These are phyloP conservation scores for Rhinocladiella similis DNA, from an alignment of 2,329 filamentous ascomycete species.

Conservation along the genomic window DNA sequence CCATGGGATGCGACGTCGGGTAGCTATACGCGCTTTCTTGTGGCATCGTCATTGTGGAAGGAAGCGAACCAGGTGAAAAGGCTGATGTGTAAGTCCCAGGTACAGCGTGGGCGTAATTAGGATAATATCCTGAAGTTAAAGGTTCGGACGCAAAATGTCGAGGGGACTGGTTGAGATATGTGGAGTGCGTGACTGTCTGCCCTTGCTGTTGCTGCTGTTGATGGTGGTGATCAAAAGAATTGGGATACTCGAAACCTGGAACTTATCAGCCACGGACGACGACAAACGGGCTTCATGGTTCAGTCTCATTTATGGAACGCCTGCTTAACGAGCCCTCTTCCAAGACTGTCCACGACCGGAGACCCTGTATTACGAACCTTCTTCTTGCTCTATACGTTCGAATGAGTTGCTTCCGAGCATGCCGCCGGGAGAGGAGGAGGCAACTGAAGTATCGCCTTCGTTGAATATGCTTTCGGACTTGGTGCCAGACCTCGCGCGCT, in stretches of 20 bases:
- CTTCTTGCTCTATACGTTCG: conserved; percentile 14
- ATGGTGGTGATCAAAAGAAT: conserved; percentile 10
- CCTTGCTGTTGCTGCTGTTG: conserved; percentile 5
- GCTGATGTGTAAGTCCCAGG: conserved; percentile 8
- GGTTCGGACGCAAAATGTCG: conserved; percentile 11
- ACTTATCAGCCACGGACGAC: conserved; percentile 6
- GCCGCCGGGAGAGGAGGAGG: conserved; percentile 47
- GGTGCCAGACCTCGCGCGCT: conserved; percentile 45
- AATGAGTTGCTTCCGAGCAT: conserved; percentile 22
- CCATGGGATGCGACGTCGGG: conserved; percentile 9
- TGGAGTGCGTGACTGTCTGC: conserved; percentile 6
- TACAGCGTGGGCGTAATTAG: conserved; percentile 6
- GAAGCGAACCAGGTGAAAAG: conserved; percentile 11
- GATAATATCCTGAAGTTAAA: conserved; percentile 17
- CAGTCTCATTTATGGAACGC: conserved; percentile 8
- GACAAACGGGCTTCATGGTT: conserved; percentile 1
- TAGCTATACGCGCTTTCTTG: conserved; percentile 15
- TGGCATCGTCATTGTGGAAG: conserved; percentile 10
- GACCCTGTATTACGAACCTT: conserved; percentile 8
- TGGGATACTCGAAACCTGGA: conserved; percentile 14
- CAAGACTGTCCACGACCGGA: background rate
- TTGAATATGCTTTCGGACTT: conserved; percentile 45
- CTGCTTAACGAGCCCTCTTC: too few relatives aligned
- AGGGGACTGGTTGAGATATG: conserved; percentile 9
- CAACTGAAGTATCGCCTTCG: conserved; percentile 46